These are phyloP conservation scores for Claviceps sp. DNA, from an alignment of 2,329 filamentous ascomycete genomes.

Conservation along the genomic window DNA sequence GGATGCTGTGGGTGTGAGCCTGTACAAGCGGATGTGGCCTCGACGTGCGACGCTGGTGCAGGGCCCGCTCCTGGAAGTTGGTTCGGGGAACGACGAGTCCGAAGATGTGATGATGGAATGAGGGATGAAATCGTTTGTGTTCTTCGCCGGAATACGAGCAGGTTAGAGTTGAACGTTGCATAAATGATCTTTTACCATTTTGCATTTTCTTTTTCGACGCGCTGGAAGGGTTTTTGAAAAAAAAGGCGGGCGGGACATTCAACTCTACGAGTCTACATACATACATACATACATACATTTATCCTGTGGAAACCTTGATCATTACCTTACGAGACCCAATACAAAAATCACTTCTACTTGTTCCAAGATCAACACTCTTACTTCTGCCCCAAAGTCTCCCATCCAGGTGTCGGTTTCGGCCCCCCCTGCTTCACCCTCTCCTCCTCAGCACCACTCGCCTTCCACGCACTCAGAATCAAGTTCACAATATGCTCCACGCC, in stretches of 20 bases:
- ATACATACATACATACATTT: too few relatives aligned
- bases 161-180: too few relatives aligned
- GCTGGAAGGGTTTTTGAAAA: too few relatives aligned
- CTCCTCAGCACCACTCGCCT: slow-evolving; percentile 66
- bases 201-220: too few relatives aligned
- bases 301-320: background rate
- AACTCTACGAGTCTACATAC: too few relatives aligned
- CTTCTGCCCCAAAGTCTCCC: slow-evolving; percentile 29
- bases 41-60: slow-evolving; percentile 43
- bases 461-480: slow-evolving; percentile 85
- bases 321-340: background rate
- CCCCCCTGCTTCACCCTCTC: slow-evolving; percentile 40
- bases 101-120: slow-evolving; percentile 24
- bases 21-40: slow-evolving; percentile 80
- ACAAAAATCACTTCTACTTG: background rate
- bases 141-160: too few relatives aligned
- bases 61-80: slow-evolving; percentile 28
- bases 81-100: slow-evolving; percentile 5
- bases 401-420: slow-evolving; percentile 41
- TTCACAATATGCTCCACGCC: slow-evolving; percentile 78
- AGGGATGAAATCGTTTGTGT: background rate
- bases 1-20: slow-evolving; percentile 80
- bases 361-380: background rate
- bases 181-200: too few relatives aligned
- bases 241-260: too few relatives aligned